A percentile compares a stretch with the other conserved stretches of the same genome.
Conservation (phyloP, 768 basidiomycete genomes). For the Boletus eberwhitei region DNA sequence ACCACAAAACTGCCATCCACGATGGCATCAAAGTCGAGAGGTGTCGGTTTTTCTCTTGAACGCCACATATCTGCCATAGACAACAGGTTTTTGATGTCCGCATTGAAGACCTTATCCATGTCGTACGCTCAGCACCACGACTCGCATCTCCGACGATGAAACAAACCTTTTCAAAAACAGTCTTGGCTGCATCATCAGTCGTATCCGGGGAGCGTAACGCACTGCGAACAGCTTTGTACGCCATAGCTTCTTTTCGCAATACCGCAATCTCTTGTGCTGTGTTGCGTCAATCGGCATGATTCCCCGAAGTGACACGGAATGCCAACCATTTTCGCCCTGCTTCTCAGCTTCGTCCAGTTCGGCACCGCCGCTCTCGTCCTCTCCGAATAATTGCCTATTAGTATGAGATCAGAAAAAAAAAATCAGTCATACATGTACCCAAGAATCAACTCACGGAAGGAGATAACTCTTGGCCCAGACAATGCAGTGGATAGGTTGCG, state of each 20-base stretch:
- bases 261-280: slow-evolving; percentile 88
- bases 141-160: background rate
- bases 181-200: slow-evolving; percentile 53
- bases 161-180: slow-evolving; percentile 80
- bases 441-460: slow-evolving; percentile 59
- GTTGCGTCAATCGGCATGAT: background rate
- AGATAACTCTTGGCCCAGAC: slow-evolving; percentile 99
- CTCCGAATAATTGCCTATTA: slow-evolving; percentile 86
- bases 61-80: slow-evolving; percentile 98
- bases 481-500: slow-evolving; percentile 97
- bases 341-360: slow-evolving; percentile 93
- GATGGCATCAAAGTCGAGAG: slow-evolving; percentile 81
- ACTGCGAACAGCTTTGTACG: slow-evolving; percentile 77
- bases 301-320: slow-evolving; percentile 11
- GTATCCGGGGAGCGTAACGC: slow-evolving; percentile 50
- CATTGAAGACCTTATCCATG: slow-evolving; percentile 69
- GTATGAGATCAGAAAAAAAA: background rate
- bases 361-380: slow-evolving; percentile 75
- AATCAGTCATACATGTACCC: background rate
- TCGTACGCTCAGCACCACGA: background rate
- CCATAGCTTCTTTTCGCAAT: slow-evolving; percentile 83
- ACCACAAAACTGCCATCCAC: slow-evolving; percentile 57
- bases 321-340: slow-evolving; percentile 85
- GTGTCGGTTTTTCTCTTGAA: slow-evolving; percentile 77
- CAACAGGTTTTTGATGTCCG: slow-evolving; percentile 84